Conservation (phyloP, 495 filamentous ascomycete species). For the Haplographium delicatum region DNA sequence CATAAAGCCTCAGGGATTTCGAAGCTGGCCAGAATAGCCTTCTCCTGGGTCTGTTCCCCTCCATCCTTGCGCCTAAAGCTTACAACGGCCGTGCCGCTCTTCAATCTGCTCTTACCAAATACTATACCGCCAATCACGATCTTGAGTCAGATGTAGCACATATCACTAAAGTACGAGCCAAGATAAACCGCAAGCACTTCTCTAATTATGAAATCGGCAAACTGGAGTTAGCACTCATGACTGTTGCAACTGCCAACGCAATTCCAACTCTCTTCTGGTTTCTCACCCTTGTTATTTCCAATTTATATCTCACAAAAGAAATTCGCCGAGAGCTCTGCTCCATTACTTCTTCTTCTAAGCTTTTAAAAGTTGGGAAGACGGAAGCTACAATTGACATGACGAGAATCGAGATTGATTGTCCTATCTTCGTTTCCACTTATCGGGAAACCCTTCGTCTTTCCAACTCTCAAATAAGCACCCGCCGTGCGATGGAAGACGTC, state of each 20-base stretch:
- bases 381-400: background rate
- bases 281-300: background rate
- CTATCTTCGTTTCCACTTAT: background rate
- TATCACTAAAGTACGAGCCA: background rate
- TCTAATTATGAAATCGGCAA: background rate
- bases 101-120: background rate
- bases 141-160: background rate
- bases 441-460: background rate
- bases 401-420: background rate
- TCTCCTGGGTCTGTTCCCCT: background rate
- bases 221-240: background rate
- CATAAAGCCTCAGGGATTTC: background rate
- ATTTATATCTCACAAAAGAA: too few relatives aligned
- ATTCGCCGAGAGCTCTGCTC: background rate
- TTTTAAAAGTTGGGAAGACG: background rate
- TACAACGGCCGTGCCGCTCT: background rate
- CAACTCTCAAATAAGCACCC: background rate
- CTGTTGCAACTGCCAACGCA: background rate
- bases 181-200: background rate
- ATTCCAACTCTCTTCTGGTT: background rate
- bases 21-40: background rate
- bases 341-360: background rate
- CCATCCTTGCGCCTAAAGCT: background rate
- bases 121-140: background rate
- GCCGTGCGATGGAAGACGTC: background rate